A percentile compares a stretch with the other conserved stretches of the same genome.
Evolutionary conservation across 2,329 filamentous ascomycete species (phyloP).

Genomic region (Pseudonectria buxi): DNA sequence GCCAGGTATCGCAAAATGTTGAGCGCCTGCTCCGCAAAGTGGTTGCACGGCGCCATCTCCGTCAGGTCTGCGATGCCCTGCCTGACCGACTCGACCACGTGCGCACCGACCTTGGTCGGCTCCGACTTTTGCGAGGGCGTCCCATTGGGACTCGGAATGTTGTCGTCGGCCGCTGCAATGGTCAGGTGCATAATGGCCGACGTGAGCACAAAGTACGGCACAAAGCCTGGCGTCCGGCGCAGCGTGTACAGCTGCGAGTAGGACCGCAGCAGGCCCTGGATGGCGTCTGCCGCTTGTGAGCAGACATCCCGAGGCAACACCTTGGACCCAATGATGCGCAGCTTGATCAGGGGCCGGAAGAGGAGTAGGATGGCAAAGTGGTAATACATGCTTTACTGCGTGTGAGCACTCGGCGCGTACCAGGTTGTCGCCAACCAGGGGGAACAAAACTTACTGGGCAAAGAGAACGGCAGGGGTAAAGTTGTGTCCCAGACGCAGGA

Average conservation of each 20-base stretch:
- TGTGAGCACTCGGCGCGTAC: constrained; percentile 6
- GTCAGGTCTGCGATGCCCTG: constrained; percentile 51
- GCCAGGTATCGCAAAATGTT: constrained; percentile 53
- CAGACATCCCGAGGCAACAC: constrained; percentile 61
- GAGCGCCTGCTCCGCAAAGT: constrained; percentile 54
- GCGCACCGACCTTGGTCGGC: constrained; percentile 30
- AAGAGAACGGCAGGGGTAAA: constrained; percentile 68
- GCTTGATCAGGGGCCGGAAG: constrained; percentile 64
- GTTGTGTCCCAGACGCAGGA: constrained; percentile 58
- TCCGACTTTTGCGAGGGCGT: constrained; percentile 22
- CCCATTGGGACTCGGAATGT: constrained; percentile 14
- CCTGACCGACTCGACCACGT: constrained; percentile 38
- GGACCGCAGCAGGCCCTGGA: constrained; percentile 48
- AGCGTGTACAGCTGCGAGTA: constrained; percentile 54
- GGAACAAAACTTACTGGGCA: constrained; percentile 54
- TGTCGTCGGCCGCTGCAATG: constrained; percentile 34
- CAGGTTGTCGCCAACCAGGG: not conserved
- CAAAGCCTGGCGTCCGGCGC: constrained; percentile 52
- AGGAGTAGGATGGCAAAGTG: constrained; percentile 65
- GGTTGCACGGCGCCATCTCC: constrained; percentile 55
- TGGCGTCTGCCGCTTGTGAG: constrained; percentile 53
- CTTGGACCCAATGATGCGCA: constrained; percentile 55
- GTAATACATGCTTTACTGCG: constrained; percentile 55
- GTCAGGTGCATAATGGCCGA: constrained; percentile 56
- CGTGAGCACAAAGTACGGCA: constrained; percentile 56